These are phyloP conservation scores for Salinomyces thailandicus DNA, from an alignment of 2,329 filamentous ascomycete genomes.

Conservation along the genomic window DNA sequence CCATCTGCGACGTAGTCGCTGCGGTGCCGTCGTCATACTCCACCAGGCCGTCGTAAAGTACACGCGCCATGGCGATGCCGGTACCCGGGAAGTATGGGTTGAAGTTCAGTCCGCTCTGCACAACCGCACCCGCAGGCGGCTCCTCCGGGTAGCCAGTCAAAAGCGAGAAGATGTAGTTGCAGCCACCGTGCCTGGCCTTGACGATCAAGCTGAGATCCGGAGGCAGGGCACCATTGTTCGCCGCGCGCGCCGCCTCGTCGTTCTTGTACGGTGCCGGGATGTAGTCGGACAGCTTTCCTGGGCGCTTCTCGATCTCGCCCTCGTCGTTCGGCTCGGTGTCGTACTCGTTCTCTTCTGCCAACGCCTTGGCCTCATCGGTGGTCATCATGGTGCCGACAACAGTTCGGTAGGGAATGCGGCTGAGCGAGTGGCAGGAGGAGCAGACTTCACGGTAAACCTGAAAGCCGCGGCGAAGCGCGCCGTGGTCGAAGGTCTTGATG, in stretches of 20 bases:
- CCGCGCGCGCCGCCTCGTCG: conserved; percentile 93
- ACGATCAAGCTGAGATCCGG: conserved; percentile 96
- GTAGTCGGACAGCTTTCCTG: conserved; percentile 97
- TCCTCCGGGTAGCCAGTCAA: conserved; percentile 97
- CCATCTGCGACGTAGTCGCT: conserved; percentile 95
- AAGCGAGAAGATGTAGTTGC: conserved; percentile 96
- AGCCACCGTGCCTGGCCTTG: conserved; percentile 95
- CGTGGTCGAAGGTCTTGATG: conserved; percentile 93
- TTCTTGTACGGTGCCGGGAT: conserved; percentile 94
- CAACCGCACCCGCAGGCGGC: conserved; percentile 74
- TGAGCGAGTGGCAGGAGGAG: conserved; percentile 92
- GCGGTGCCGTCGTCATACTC: conserved; percentile 97
- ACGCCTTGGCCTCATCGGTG: conserved; percentile 91
- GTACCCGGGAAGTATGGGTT: conserved; percentile 99
- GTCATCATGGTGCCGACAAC: conserved; percentile 89
- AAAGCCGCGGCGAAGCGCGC: conserved; percentile 96
- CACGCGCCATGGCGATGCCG: conserved; percentile 97
- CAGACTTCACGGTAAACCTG: conserved; percentile 99
- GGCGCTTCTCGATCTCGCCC: conserved; percentile 96
- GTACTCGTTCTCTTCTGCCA: conserved; percentile 98
- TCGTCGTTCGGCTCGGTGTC: conserved; percentile 95
- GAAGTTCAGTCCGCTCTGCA: conserved; percentile 92
- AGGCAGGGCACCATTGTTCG: conserved; percentile 95
- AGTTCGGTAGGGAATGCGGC: conserved; percentile 83
- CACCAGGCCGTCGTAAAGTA: conserved; percentile 91